These are phyloP conservation scores for Termitomyces sp. DNA, from an alignment of 768 basidiomycete species.

Conservation along the genomic window DNA sequence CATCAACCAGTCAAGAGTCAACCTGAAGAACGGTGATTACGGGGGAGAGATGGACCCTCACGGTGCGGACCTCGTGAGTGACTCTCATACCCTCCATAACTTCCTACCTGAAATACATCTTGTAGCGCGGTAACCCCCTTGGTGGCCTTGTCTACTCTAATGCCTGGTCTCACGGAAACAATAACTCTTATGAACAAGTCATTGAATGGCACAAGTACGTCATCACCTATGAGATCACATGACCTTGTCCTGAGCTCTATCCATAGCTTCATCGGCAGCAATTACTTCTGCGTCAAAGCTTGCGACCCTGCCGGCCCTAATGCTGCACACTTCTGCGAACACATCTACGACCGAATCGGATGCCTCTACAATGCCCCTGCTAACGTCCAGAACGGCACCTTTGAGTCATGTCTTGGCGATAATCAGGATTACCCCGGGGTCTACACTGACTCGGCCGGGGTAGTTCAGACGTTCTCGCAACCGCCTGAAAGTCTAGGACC, in stretches of 20 bases:
- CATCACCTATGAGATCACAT: conserved; percentile 11
- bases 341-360: conserved; percentile 61
- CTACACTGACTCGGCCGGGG: conserved; percentile 12
- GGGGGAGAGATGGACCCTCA: conserved; percentile 80
- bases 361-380: conserved; percentile 56
- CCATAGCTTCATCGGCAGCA: conserved; percentile 51
- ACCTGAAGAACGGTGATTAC: conserved; percentile 44
- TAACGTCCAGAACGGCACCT: conserved; percentile 41
- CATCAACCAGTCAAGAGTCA: conserved; percentile 54
- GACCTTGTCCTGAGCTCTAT: conserved; percentile 6
- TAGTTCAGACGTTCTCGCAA: conserved; percentile 30
- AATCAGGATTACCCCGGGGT: conserved; percentile 32
- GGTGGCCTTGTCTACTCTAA: conserved; percentile 17
- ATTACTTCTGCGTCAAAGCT: conserved; percentile 50
- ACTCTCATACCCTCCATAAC: not conserved
- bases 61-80: conserved; percentile 51
- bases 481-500: conserved; percentile 36
- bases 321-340: conserved; percentile 43
- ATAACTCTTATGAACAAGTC: conserved; percentile 39
- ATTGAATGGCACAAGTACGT: conserved; percentile 51
- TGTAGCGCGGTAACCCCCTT: conserved; percentile 12
- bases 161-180: conserved; percentile 16
- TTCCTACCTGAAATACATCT: not conserved
- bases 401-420: conserved; percentile 48
- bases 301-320: conserved; percentile 47